Base-by-base conservation (phyloP, 306 rosid species). In the Trifolium dubium region DNA sequence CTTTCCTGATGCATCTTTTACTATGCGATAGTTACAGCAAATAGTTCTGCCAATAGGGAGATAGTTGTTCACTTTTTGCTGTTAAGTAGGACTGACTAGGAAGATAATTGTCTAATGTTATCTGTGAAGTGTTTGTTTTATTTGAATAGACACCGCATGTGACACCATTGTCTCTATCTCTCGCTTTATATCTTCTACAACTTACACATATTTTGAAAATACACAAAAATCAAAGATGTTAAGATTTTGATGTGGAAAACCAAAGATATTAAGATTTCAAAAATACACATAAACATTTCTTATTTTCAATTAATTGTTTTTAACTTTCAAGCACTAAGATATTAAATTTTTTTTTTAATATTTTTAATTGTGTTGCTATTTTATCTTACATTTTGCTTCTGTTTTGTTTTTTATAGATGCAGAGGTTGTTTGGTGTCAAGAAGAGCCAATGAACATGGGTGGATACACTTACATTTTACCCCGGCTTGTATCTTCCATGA, bases 401-500 rank as follows among this genome's bases (percentile, higher is more conserved):
- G 23, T 58, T 35, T 72, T 64, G 59, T 55, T 83, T 81, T 30
- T 47, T 71, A 71, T 68, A 95, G 99, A 95, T 86, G 98, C 98
- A 3, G 99, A 95, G 86, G 23, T 90, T 59, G 98, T 90, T 30
- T 95, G 99, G 99, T 90, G 96, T 79, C 99, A 95, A 82, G 99
- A 95, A 78, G 99, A 95, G 81, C 89, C 98, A 19, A 86, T 95
- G 98, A 95, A 92, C 87, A 95, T 95, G 99, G 99, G 99, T 58
- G 99, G 87, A 32, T 92, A 86, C 82, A 79, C 51, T 65, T 92
- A 95, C 64, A 67, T 92, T 46, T 69, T 85, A 46, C 96, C 97
- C 34, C 87, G 97, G 44, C 97, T 92, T 47, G 67, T 76, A 81
- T 79, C 96, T 6, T 89, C 99, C 71, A 74, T 95, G 97, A 90